phyloP scores from a whole-genome alignment of 1,139 yeast species.

The Spathaspora sp. region DNA sequence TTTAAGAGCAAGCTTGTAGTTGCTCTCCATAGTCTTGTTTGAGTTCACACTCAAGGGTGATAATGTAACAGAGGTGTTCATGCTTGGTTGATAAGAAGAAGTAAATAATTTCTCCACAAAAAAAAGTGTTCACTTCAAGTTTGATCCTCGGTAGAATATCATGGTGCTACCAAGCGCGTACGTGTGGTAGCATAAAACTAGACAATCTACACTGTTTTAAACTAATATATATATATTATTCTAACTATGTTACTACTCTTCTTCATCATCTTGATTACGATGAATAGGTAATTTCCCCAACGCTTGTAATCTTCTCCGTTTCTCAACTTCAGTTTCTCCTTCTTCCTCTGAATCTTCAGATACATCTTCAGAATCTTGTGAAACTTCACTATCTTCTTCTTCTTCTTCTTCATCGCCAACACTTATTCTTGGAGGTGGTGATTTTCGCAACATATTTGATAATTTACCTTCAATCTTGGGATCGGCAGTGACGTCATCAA shows the following conservation, averaged over 20 bases:
- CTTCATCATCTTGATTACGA: slow-evolving; percentile 59
- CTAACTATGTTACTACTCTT: slow-evolving; percentile 29
- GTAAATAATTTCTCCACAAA: background rate
- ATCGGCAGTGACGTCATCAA: slow-evolving; percentile 20
- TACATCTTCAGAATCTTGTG: slow-evolving; percentile 7
- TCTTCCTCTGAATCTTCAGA: slow-evolving; percentile 26
- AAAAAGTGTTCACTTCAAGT: background rate
- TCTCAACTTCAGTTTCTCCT: slow-evolving; percentile 67
- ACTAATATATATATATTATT: background rate
- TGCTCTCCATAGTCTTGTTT: slow-evolving; percentile 21
- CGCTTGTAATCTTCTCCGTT: slow-evolving; percentile 77
- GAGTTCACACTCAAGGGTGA: background rate
- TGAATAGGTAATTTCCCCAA: slow-evolving; percentile 53
- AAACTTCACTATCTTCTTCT: slow-evolving; percentile 8
- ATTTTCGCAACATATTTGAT: slow-evolving; percentile 19
- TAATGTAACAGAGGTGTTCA: slow-evolving; percentile 9
- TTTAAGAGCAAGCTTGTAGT: slow-evolving; percentile 39
- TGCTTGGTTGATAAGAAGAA: background rate
- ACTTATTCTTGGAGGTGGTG: slow-evolving; percentile 13
- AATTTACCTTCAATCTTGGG: slow-evolving; percentile 29
- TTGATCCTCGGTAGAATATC: background rate
- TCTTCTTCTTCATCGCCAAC: slow-evolving; percentile 11
- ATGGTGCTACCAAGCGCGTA: background rate
- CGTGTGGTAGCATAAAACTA: background rate
- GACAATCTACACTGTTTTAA: too few relatives aligned